Evolutionary conservation across 2,329 filamentous ascomycete genomes (phyloP).

Genomic region (Calonectria pseudoreteaudii): DNA sequence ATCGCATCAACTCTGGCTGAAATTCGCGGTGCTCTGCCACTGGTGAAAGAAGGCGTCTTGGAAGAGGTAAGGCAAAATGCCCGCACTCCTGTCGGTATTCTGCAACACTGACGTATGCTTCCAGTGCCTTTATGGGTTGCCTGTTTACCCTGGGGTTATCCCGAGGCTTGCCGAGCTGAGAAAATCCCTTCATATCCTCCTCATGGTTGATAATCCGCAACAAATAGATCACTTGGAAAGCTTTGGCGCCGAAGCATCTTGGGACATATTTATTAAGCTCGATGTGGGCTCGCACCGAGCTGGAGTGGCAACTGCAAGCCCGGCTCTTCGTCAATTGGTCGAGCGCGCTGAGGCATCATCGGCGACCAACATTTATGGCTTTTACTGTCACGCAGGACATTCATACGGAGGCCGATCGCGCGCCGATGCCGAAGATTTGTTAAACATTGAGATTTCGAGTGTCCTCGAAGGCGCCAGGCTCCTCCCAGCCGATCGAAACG

Average conservation of each 20-base stretch:
- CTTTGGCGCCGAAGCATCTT: constrained; percentile 34
- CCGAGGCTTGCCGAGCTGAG: constrained; percentile 45
- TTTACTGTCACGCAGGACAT: constrained; percentile 54
- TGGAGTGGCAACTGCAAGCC: constrained; percentile 44
- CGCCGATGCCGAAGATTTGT: constrained; percentile 45
- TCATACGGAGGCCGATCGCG: constrained; percentile 49
- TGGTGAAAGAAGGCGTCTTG: constrained; percentile 53
- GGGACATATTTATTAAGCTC: constrained; percentile 53
- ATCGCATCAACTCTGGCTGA: constrained; percentile 55
- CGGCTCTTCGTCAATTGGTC: constrained; percentile 43
- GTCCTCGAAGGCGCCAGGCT: constrained; percentile 47
- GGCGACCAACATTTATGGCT: constrained; percentile 48
- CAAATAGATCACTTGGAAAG: constrained; percentile 47
- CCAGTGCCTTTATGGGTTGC: constrained; percentile 54
- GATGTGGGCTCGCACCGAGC: constrained; percentile 52
- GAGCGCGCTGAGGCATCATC: constrained; percentile 42
- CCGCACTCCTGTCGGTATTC: background rate
- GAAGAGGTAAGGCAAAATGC: constrained; percentile 48
- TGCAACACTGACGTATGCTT: background rate
- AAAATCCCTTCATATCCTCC: constrained; percentile 45
- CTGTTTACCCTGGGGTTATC: constrained; percentile 51
- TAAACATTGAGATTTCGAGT: constrained; percentile 46
- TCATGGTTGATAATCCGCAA: constrained; percentile 53
- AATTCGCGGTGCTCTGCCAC: constrained; percentile 52
- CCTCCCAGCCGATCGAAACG: constrained; percentile 36